Percentiles rank a stretch among this genome's conserved stretches.
Conservation (phyloP, 2,329 filamentous ascomycete genomes). For the Cladosporium sp. region DNA sequence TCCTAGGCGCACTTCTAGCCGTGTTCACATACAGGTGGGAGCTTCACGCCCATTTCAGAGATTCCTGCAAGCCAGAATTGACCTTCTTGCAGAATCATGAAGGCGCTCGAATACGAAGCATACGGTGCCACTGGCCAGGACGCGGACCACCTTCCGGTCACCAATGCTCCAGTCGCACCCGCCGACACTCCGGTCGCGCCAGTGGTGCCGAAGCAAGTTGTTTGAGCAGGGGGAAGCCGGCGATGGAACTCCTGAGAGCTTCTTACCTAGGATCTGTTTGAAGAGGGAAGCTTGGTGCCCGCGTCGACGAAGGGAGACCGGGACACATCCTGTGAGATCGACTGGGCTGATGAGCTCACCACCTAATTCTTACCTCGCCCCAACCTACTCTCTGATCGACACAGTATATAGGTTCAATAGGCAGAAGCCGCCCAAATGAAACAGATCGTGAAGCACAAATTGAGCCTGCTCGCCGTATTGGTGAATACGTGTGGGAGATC, state of each 20-base stretch:
- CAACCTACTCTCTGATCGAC: neutral
- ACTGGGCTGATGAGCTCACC: neutral
- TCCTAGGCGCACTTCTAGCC: conserved; percentile 38
- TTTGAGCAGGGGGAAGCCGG: neutral
- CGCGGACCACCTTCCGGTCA: neutral
- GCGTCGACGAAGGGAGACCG: neutral
- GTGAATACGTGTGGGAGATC: no score
- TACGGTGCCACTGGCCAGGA: conserved; percentile 10
- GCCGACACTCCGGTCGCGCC: neutral
- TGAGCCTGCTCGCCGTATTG: no score
- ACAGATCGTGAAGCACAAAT: no score
- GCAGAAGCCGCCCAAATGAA: neutral
- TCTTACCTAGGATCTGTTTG: neutral
- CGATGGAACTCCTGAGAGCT: neutral
- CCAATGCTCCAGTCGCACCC: neutral
- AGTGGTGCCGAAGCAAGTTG: neutral
- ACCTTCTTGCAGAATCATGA: conserved; percentile 24
- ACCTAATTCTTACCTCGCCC: neutral
- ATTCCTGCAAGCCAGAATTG: conserved; percentile 18
- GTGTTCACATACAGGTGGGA: conserved; percentile 39
- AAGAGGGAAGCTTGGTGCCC: neutral
- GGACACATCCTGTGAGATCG: neutral
- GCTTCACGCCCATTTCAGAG: no score
- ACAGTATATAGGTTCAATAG: neutral
- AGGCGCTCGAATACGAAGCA: conserved; percentile 30